Base-by-base conservation (phyloP, 805 yeast genomes). In the Lipomyces starkeyi region DNA sequence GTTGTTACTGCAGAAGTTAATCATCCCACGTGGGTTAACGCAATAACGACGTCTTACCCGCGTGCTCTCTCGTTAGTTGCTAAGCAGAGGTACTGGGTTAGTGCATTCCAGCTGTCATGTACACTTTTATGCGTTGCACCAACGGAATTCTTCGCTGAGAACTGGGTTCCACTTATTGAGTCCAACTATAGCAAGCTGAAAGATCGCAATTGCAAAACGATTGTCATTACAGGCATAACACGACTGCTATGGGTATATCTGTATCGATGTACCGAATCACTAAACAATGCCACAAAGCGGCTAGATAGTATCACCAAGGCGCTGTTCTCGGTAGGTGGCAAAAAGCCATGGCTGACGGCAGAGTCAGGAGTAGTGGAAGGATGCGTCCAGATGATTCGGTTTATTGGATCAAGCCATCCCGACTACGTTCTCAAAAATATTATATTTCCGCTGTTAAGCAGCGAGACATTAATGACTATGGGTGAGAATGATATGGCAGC, bases 11-110 rank as follows among this genome's bases (percentile, higher is more conserved):
- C 97, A 0, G 99, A 95, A 76, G 93, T 92, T 0, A 94, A 95
- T 75, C 97, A 94, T 77, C 99, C 99, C 2, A 87, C 90, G 0
- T 95, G 99, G 99, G 88, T 89, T 0, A 91, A 87, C 54, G 95
- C 97, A 0, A 85, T 92, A 63, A 84, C 85, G 27, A 80, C 82
- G 22, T 86, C 94, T 14, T 88, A 85, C 76, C 78, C 82, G 17
- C 85, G 84, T 17, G 83, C 82, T 54, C 78, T 76, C 65, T 84
- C 80, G 60, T 82, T 84, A 80, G 83, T 78, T 65, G 74, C 75
- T 55, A 83, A 78, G 66, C 83, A 72, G 27, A 84, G 82, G 72
- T 83, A 81, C 65, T 92, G 97, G 97, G 83, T 86, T 8, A 82
- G 86, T 62, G 85, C 91, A 4, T 83, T 90, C 59, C 86, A 88